Base-by-base conservation (phyloP, 1,284 basidiomycete species). In the Cutaneotrichosporon cavernicola region DNA sequence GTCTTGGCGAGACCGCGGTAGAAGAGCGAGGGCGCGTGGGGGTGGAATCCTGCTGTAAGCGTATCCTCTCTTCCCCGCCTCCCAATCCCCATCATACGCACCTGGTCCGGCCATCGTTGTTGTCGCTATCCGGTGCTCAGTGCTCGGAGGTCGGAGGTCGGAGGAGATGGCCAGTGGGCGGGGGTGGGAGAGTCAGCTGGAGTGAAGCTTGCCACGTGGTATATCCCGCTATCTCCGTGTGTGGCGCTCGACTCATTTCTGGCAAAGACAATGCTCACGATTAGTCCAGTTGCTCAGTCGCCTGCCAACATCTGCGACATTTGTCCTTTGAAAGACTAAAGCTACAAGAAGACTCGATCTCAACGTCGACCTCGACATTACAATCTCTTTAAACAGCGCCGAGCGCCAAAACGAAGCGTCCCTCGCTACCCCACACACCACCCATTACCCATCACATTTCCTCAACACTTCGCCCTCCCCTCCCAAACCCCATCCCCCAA, bases 1-100 rank as follows among this genome's bases (percentile, higher is more conserved):
- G 87, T 86, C 81, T 93, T 94, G 49, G 90, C 86, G 40, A 94
- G 84, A 77, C 92, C 86, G 67, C 86, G 87, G 81, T 92, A 87
- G 74, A 85, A 86, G 73, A 88, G 84, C 26, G 89, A 87, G 49
- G 91, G 90, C 47, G 92, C 84, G 79, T 92, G 91, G 49, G 91
- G 91, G 79, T 92, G 84, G 75, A 92, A 94, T 72, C 90, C 91
- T 82, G 86, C 26, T 26, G 60, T 64, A 62, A 65, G 65, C 58
- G 32, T 31, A n/a, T 11, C 30, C 47, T 9, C 55, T 21, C 21
- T 30, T n/a, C 5, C 30, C 47, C n/a, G 21, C 9, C 21, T 30
- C 40, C 30, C 10, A 46, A 18, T 50, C 40, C 31, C 5, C 40
- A 14, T 6, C 31, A 14, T 6, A 21, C 73, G 50, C 46, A 73